Conservation (phyloP, 2,329 filamentous ascomycete genomes). For the Rhytidhysteron rufulum region DNA sequence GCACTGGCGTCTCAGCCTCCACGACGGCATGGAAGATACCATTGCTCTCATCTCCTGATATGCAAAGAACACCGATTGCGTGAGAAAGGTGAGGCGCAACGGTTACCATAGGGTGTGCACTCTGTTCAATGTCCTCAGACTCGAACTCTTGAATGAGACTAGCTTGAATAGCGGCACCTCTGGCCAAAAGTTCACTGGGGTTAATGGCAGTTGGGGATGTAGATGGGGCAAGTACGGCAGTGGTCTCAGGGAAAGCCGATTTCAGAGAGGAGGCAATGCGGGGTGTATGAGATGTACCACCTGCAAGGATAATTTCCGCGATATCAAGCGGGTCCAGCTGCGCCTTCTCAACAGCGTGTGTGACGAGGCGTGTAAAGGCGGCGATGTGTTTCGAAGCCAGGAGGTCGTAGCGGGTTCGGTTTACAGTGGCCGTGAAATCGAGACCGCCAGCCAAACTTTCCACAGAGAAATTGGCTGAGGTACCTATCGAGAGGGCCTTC, state of each 20-base stretch:
- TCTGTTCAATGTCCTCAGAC: slow-evolving; percentile 88
- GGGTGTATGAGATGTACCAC: slow-evolving; percentile 89
- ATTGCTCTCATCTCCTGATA: slow-evolving; percentile 54
- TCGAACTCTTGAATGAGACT: slow-evolving; percentile 94
- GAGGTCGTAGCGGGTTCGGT: slow-evolving; percentile 89
- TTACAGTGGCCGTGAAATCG: slow-evolving; percentile 89
- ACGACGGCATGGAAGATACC: slow-evolving; percentile 79
- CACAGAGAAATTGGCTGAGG: slow-evolving; percentile 85
- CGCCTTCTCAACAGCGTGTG: slow-evolving; percentile 85
- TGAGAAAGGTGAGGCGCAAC: slow-evolving; percentile 86
- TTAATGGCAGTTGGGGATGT: slow-evolving; percentile 78
- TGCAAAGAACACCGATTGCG: slow-evolving; percentile 79
- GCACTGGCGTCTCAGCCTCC: slow-evolving; percentile 80
- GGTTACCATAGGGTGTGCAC: slow-evolving; percentile 90
- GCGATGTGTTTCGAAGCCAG: slow-evolving; percentile 81
- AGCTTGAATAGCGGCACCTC: slow-evolving; percentile 93
- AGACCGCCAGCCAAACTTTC: slow-evolving; percentile 85
- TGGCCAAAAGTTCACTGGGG: slow-evolving; percentile 83
- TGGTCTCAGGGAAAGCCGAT: slow-evolving; percentile 75
- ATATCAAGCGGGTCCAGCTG: slow-evolving; percentile 88
- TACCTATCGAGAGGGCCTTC: slow-evolving; percentile 84
- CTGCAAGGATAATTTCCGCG: slow-evolving; percentile 89
- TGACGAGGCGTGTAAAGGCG: slow-evolving; percentile 80
- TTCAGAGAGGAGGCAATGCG: slow-evolving; percentile 81
- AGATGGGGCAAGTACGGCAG: slow-evolving; percentile 75